Evolutionary conservation across 2,329 filamentous ascomycete species (phyloP).

Genomic region (Lasiodiplodia gonubiensis): DNA sequence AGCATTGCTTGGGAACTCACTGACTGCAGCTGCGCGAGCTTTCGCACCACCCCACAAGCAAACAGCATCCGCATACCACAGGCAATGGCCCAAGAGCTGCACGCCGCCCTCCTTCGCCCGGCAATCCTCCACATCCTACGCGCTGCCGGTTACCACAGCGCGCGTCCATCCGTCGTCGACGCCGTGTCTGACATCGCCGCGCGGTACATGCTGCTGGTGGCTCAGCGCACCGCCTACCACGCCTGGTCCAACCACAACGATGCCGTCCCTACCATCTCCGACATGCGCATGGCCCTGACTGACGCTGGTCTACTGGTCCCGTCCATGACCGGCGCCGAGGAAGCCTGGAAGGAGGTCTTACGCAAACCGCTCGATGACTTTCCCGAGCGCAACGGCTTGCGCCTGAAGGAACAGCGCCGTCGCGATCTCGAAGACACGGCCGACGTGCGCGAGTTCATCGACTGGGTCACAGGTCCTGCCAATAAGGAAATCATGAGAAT

Average conservation of each 20-base stretch:
- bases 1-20: constrained; percentile 1
- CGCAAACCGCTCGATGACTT: constrained; percentile 52
- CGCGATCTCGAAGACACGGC: constrained; percentile 73
- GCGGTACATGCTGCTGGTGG: constrained; percentile 78
- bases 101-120: constrained; percentile 83
- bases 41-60: constrained; percentile 11
- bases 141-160: constrained; percentile 85
- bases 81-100: constrained; percentile 48
- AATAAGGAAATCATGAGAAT: constrained; percentile 83
- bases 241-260: constrained; percentile 73
- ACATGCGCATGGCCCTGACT: constrained; percentile 84
- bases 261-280: constrained; percentile 69
- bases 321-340: constrained; percentile 69
- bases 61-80: not conserved
- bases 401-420: constrained; percentile 50
- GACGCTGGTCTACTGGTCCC: constrained; percentile 78
- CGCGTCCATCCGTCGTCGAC: constrained; percentile 81
- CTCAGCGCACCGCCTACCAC: constrained; percentile 72
- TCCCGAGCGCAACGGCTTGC: constrained; percentile 46
- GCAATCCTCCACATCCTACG: constrained; percentile 89
- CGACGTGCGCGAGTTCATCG: constrained; percentile 77
- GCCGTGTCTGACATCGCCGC: constrained; percentile 85
- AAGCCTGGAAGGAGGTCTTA: constrained; percentile 64
- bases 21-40: constrained; percentile 13
- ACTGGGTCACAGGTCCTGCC: constrained; percentile 75